phyloP scores from a whole-genome alignment of 179 eudicot genomes.

The Actinidia arguta region DNA sequence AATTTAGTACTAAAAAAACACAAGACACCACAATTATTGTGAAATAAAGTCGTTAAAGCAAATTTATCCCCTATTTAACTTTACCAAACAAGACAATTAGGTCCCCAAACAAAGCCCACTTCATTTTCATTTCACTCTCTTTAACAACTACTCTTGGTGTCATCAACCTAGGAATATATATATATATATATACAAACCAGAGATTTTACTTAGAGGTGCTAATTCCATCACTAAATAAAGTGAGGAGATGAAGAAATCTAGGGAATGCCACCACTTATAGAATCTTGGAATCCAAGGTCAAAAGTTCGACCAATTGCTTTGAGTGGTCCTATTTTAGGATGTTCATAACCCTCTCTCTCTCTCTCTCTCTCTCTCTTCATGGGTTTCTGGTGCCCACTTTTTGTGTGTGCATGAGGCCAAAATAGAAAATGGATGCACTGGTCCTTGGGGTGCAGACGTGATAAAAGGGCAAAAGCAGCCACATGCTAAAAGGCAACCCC shows the following conservation, averaged over 20 bases:
- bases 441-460: slow-evolving; percentile 9
- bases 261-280: neutral
- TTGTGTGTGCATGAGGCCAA: slow-evolving; percentile 14
- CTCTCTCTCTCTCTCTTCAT: slow-evolving; percentile 19
- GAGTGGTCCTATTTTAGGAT: slow-evolving; percentile 8
- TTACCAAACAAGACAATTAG: neutral
- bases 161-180: neutral
- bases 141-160: neutral
- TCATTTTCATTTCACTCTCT: neutral
- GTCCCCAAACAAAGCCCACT: neutral
- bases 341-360: slow-evolving; percentile 10
- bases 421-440: slow-evolving; percentile 13
- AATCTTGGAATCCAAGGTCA: slow-evolving; percentile 6
- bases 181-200: neutral
- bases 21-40: too few relatives aligned
- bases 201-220: too few relatives aligned
- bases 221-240: too few relatives aligned
- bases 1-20: too few relatives aligned
- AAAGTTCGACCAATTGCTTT: slow-evolving; percentile 2
- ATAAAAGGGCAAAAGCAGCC: slow-evolving; percentile 28
- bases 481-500: slow-evolving; percentile 24
- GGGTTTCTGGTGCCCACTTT: slow-evolving; percentile 19
- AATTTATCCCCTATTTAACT: too few relatives aligned
- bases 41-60: too few relatives aligned
- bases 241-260: neutral